phyloP scores from a whole-genome alignment of 257 asterid genomes.

The Rehmannia glutinosa region DNA sequence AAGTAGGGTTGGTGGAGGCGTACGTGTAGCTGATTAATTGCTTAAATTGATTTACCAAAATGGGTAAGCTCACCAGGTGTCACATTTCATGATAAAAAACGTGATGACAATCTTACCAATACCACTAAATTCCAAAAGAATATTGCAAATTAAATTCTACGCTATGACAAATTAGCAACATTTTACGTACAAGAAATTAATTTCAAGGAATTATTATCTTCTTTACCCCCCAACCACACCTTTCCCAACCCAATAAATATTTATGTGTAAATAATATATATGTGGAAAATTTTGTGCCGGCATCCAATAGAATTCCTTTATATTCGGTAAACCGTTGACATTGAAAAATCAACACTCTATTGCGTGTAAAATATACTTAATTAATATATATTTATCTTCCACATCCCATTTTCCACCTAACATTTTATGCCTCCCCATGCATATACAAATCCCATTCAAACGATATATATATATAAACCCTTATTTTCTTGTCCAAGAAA shows the following conservation, averaged over 20 bases:
- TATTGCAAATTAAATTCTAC: background rate
- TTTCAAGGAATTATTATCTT: conserved; percentile 6
- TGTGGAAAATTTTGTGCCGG: background rate
- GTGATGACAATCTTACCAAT: background rate
- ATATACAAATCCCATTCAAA: conserved; percentile 3
- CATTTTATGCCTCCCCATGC: conserved; percentile 29
- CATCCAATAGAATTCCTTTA: conserved; percentile 22
- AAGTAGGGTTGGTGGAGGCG: background rate
- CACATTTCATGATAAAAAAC: conserved; percentile 7
- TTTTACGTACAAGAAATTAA: conserved; percentile 35
- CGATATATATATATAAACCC: conserved; percentile 6
- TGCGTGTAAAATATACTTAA: conserved; percentile 17
- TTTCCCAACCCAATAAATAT: too few relatives aligned
- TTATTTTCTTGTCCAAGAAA: conserved; percentile 7
- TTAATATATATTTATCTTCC: background rate
- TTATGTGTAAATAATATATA: too few relatives aligned
- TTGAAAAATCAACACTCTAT: conserved; percentile 19
- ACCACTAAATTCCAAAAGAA: conserved; percentile 7
- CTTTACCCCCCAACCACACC: too few relatives aligned
- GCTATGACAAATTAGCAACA: conserved; percentile 17
- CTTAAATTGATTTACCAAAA: background rate
- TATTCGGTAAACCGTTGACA: conserved; percentile 25
- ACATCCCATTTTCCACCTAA: conserved; percentile 24
- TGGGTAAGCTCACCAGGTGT: conserved; percentile 17
- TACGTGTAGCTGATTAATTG: too few relatives aligned